Evolutionary conservation across 1,284 basidiomycete species (phyloP), one percentile per base, ranked within the genome.

Genomic region (Sporisorium iseilematis-ciliati): DNA sequence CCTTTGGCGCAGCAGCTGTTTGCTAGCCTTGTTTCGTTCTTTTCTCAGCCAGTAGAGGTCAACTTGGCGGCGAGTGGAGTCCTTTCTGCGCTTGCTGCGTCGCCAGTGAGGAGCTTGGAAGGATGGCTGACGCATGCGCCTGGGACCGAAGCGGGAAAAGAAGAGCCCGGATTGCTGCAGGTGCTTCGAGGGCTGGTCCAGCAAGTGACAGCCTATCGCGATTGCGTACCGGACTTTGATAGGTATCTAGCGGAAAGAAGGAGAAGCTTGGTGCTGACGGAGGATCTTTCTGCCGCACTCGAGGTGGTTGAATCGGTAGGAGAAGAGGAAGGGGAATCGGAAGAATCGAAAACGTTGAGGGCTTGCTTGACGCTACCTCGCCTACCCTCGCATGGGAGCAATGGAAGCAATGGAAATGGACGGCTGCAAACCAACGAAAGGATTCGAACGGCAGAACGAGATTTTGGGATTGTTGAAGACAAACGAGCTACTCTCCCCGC

Each of bases 221-320:
- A 89, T 56, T 85, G 89, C 18, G 89, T 95, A 20, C 88, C 91
- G 16, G 88, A 91, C 51, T 97, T 99, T 84, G 94, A 97, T 86
- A 89, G 89, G 77, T 92, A 91, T 79, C 89, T 99, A 3, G 85
- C 90, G 1, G 94, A 98, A 86, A 90, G 96, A 29, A 88, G 96
- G 40, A 91, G 92, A 82, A 95, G 95, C 3, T 87, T 99, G 20
- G 87, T 97, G 25, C 97, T 96, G 85, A 92, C 92, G 1, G 95
- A 97, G 86, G 95, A 96, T 82, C 87, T 97, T 33, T 93, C 91
- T 20, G 96, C 97, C 80, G 95, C 95, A 2, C 88, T 98, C n/a
- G 73, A 76, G 7, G 48, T 79, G 14, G 59, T 38, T 26, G 68
- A 65, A 7, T n/a, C 51, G 3, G 31, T 33, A 18, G 43, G 23